A percentile compares a stretch with the other conserved stretches of the same genome.
These are phyloP conservation scores for Atkinsonella texensis DNA, from an alignment of 2,329 filamentous ascomycete genomes.

Conservation along the genomic window DNA sequence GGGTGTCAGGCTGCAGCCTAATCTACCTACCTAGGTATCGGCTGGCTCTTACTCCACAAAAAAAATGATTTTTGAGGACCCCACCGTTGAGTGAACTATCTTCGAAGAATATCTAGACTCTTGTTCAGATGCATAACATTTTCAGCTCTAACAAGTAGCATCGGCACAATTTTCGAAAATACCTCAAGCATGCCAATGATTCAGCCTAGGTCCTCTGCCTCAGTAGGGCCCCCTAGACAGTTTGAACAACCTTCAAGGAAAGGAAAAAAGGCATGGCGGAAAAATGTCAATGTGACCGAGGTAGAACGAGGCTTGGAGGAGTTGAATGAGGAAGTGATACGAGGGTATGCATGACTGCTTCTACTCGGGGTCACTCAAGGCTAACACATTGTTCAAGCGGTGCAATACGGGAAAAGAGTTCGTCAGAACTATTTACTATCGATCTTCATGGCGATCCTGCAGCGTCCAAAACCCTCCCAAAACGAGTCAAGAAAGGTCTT, in stretches of 20 bases:
- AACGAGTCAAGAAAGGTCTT: constrained; percentile 62
- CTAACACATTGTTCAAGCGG: constrained; percentile 42
- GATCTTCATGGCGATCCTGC: constrained; percentile 61
- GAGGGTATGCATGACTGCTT: constrained; percentile 48
- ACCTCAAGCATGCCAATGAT: constrained; percentile 42
- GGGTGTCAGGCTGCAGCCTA: not conserved
- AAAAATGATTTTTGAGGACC: not conserved
- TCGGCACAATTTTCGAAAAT: not conserved
- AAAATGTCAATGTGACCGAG: constrained; percentile 89
- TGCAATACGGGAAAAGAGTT: constrained; percentile 70
- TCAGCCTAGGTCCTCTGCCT: constrained; percentile 30
- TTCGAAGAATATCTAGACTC: not conserved
- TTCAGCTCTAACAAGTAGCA: not conserved
- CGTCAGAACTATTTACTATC: constrained; percentile 73
- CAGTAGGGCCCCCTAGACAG: constrained; percentile 57
- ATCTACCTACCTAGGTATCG: not conserved
- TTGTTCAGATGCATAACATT: not conserved
- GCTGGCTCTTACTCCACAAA: not conserved
- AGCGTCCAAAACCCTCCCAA: constrained; percentile 50
- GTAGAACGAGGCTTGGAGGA: constrained; percentile 72
- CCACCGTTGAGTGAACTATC: not conserved
- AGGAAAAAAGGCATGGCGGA: constrained; percentile 97
- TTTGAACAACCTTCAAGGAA: constrained; percentile 86
- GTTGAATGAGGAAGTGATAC: constrained; percentile 79
- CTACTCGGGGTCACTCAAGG: too few species aligned